A percentile compares a stretch with the other conserved stretches of the same genome.
Conservation (phyloP, 1,139 yeast species). For the Zygosaccharomyces pseudobailii region DNA sequence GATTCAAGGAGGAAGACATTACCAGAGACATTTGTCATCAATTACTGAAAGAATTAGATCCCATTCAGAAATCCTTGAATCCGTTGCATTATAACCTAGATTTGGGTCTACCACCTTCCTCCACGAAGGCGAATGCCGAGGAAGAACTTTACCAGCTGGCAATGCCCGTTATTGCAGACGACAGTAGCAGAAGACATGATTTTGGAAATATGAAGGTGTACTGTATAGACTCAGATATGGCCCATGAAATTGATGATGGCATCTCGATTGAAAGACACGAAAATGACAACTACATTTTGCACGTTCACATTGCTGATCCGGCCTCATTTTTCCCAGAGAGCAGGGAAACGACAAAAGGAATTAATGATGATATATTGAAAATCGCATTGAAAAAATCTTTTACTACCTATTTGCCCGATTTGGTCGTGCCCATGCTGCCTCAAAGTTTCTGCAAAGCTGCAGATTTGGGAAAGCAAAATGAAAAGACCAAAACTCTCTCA, state of each 20-base stretch:
- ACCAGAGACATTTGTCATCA: conserved; percentile 27
- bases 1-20: conserved; percentile 26
- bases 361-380: conserved; percentile 46
- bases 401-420: conserved; percentile 74
- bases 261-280: conserved; percentile 50
- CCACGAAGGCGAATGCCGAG: conserved; percentile 13
- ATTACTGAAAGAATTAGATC: conserved; percentile 17
- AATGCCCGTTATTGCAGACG: conserved; percentile 48
- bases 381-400: conserved; percentile 59
- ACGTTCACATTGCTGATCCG: conserved; percentile 88
- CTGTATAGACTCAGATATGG: conserved; percentile 77
- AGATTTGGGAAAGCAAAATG: conserved; percentile 51
- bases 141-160: conserved; percentile 30
- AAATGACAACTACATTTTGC: conserved; percentile 41
- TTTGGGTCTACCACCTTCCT: conserved; percentile 19
- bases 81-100: conserved; percentile 22
- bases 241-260: conserved; percentile 95
- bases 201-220: conserved; percentile 56
- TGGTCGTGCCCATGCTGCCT: conserved; percentile 70
- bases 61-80: conserved; percentile 10
- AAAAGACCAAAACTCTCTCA: conserved; percentile 46
- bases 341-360: conserved; percentile 22
- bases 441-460: conserved; percentile 45
- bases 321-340: conserved; percentile 46
- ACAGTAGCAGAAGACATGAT: conserved; percentile 41